These are phyloP conservation scores for Pichia sp. DNA, from an alignment of 1,139 yeast species.

Conservation along the genomic window DNA sequence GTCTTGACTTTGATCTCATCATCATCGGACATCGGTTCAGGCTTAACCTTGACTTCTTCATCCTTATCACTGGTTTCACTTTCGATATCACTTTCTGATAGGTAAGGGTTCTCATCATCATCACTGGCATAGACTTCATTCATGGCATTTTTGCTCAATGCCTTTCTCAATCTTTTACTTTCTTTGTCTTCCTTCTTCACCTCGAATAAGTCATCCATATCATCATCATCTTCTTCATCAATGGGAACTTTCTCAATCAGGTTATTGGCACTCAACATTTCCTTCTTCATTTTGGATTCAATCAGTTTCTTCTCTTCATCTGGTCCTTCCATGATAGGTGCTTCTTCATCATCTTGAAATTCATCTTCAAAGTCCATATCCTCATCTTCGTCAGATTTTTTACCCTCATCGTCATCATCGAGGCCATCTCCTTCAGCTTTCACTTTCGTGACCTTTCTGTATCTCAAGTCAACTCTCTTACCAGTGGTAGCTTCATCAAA, in stretches of 20 bases:
- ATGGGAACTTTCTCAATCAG: conserved; percentile 50
- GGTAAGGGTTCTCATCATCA: conserved; percentile 82
- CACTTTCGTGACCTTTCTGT: conserved; percentile 38
- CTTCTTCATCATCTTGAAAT: conserved; percentile 98
- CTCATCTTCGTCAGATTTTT: conserved; percentile 72
- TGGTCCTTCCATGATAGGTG: conserved; percentile 95
- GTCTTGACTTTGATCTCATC: conserved; percentile 18
- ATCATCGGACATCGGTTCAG: conserved; percentile 31
- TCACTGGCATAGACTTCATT: conserved; percentile 88
- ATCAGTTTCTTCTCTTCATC: conserved; percentile 85
- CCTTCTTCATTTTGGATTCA: conserved; percentile 81
- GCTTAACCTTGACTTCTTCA: conserved; percentile 17
- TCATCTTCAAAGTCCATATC: conserved; percentile 95
- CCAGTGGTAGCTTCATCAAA: conserved; percentile 46
- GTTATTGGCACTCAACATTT: conserved; percentile 80
- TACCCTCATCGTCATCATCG: conserved; percentile 41
- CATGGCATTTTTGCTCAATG: conserved; percentile 79
- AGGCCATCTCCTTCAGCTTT: conserved; percentile 43
- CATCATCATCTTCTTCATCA: conserved; percentile 40
- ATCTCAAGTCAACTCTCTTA: conserved; percentile 40
- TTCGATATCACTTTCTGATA: conserved; percentile 57
- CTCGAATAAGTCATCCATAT: conserved; percentile 59
- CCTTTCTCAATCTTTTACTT: conserved; percentile 79
- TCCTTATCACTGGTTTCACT: conserved; percentile 35
- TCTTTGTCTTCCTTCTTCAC: conserved; percentile 82